Conservation (phyloP, 805 yeast genomes). For the Millerago galiae region DNA sequence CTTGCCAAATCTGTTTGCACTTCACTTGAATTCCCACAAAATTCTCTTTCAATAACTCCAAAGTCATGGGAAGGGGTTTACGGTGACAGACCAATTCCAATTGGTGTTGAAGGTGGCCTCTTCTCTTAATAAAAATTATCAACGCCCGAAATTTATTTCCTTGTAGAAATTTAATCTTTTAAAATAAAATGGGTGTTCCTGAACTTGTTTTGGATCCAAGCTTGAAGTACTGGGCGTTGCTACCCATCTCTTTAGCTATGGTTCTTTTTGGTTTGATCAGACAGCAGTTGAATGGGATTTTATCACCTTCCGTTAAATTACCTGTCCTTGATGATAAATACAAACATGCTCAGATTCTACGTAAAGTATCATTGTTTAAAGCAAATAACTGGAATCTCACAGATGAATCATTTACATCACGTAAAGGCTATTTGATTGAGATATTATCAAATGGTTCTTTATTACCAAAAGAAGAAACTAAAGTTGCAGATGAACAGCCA, state of each 20-base stretch:
- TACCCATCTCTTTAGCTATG: slow-evolving; percentile 89
- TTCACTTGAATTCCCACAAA: slow-evolving; percentile 20
- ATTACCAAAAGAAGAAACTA: slow-evolving; percentile 39
- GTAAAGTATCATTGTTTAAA: slow-evolving; percentile 52
- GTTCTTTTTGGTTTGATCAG: slow-evolving; percentile 77
- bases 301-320: slow-evolving; percentile 50
- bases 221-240: slow-evolving; percentile 80
- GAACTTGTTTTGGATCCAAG: slow-evolving; percentile 72
- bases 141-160: background rate
- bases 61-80: slow-evolving; percentile 81
- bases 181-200: slow-evolving; percentile 28
- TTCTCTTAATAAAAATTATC: slow-evolving; percentile 33
- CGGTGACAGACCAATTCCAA: slow-evolving; percentile 63
- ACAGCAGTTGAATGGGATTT: slow-evolving; percentile 55
- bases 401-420: slow-evolving; percentile 43
- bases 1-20: slow-evolving; percentile 36
- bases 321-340: slow-evolving; percentile 40
- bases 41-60: slow-evolving; percentile 44
- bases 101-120: slow-evolving; percentile 71
- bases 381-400: slow-evolving; percentile 48
- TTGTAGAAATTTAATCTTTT: background rate
- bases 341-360: slow-evolving; percentile 59
- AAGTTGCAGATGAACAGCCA: slow-evolving; percentile 46
- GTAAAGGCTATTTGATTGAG: slow-evolving; percentile 43
- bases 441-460: slow-evolving; percentile 48